Percentiles rank a stretch among this genome's conserved stretches.
phyloP scores from a whole-genome alignment of 2,329 filamentous ascomycete genomes.

The Aspergillus awamori region DNA sequence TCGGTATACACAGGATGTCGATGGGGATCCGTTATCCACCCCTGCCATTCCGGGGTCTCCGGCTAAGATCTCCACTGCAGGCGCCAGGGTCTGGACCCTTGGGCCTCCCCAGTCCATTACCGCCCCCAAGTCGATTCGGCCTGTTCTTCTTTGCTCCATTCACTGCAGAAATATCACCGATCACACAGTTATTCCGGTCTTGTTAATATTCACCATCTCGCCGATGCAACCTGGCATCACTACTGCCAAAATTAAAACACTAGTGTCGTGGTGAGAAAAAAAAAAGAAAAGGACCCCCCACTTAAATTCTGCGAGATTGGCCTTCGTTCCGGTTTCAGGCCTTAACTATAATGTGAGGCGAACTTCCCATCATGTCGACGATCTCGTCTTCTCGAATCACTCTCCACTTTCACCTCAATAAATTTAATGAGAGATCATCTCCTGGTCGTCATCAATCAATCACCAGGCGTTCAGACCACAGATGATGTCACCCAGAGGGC shows the following conservation, averaged over 20 bases:
- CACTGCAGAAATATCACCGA: background rate
- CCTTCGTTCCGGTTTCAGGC: background rate
- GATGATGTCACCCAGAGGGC: conserved; percentile 16
- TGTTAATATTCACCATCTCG: too few relatives aligned
- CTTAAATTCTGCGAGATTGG: background rate
- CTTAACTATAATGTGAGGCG: background rate
- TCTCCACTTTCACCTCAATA: background rate
- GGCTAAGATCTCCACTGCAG: conserved; percentile 15
- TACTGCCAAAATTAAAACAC: background rate
- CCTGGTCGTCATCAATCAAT: background rate
- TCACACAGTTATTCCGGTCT: background rate
- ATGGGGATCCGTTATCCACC: conserved; percentile 16
- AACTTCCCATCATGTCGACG: background rate
- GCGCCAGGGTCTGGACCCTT: conserved; percentile 6
- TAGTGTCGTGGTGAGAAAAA: background rate
- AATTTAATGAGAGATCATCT: background rate
- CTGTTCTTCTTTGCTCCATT: background rate
- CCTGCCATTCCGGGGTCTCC: conserved; percentile 17
- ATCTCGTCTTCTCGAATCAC: background rate
- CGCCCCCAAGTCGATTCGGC: background rate
- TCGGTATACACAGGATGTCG: background rate
- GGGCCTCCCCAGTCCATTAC: background rate
- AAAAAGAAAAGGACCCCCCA: background rate
- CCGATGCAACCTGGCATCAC: background rate
- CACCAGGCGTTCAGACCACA: background rate